A percentile compares a stretch with the other conserved stretches of the same genome.
These are phyloP conservation scores for Dactylis glomerata DNA, from an alignment of 176 grass and related monocot species.

Conservation along the genomic window DNA sequence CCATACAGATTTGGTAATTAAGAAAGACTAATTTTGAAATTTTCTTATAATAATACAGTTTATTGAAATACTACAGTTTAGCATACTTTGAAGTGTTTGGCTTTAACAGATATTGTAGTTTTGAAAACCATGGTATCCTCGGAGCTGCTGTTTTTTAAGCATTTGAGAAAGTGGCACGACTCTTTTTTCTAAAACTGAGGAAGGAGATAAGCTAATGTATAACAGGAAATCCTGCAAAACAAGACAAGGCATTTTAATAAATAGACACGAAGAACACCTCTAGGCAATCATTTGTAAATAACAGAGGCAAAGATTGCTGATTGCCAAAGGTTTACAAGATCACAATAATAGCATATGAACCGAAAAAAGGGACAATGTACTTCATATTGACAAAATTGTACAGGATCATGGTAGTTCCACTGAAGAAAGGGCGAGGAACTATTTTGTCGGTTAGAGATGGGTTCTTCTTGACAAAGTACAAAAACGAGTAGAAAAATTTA, in stretches of 20 bases:
- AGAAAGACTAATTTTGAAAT: no score
- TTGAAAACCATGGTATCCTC: no score
- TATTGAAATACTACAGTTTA: no score
- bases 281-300: neutral
- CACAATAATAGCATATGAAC: neutral
- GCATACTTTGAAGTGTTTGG: no score
- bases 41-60: no score
- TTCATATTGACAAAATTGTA: conserved; percentile 25
- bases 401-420: conserved; percentile 18
- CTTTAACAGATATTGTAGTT: no score
- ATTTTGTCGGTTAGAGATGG: conserved; percentile 15
- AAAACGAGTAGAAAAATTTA: conserved; percentile 27
- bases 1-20: no score
- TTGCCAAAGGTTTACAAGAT: neutral
- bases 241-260: neutral
- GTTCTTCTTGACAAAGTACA: conserved; percentile 33
- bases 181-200: no score
- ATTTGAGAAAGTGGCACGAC: no score
- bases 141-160: no score
- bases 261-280: neutral
- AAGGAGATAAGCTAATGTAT: no score
- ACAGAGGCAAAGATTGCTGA: neutral
- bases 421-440: conserved; percentile 19
- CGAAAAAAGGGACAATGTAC: neutral
- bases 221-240: neutral